phyloP scores from a whole-genome alignment of 805 yeast species.

The Saccharomyces mikatae region DNA sequence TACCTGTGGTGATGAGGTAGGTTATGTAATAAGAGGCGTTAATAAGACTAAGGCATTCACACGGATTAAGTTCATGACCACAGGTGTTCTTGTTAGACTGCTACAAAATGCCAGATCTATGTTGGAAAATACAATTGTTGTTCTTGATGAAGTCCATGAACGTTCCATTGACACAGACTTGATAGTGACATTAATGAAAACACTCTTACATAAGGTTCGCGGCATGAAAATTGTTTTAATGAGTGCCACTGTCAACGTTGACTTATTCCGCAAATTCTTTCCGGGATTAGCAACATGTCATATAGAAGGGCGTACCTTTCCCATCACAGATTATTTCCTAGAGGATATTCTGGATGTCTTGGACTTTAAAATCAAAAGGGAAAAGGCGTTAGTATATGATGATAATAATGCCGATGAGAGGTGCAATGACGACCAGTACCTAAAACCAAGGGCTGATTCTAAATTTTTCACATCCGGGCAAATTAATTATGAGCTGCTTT shows the following conservation, averaged over 20 bases:
- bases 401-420: conserved; percentile 15
- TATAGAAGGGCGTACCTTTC: conserved; percentile 90
- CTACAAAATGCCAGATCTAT: conserved; percentile 45
- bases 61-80: conserved; percentile 78
- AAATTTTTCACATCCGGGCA: conserved; percentile 56
- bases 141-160: conserved; percentile 96
- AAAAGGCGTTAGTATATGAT: conserved; percentile 10
- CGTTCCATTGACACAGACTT: conserved; percentile 87
- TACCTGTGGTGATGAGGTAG: conserved; percentile 54
- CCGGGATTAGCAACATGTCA: conserved; percentile 55
- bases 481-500: conserved; percentile 67
- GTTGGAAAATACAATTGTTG: conserved; percentile 52
- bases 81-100: conserved; percentile 85
- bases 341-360: conserved; percentile 54
- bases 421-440: conserved; percentile 30
- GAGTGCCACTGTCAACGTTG: conserved; percentile 88
- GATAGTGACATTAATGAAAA: conserved; percentile 66
- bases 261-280: conserved; percentile 61
- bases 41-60: conserved; percentile 55
- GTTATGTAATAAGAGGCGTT: conserved; percentile 87
- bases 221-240: conserved; percentile 67
- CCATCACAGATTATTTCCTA: conserved; percentile 69
- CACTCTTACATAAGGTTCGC: conserved; percentile 38
- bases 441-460: conserved; percentile 57
- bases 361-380: conserved; percentile 44